phyloP scores from a whole-genome alignment of 129 eudicot genomes.

The Sambucus nigra region DNA sequence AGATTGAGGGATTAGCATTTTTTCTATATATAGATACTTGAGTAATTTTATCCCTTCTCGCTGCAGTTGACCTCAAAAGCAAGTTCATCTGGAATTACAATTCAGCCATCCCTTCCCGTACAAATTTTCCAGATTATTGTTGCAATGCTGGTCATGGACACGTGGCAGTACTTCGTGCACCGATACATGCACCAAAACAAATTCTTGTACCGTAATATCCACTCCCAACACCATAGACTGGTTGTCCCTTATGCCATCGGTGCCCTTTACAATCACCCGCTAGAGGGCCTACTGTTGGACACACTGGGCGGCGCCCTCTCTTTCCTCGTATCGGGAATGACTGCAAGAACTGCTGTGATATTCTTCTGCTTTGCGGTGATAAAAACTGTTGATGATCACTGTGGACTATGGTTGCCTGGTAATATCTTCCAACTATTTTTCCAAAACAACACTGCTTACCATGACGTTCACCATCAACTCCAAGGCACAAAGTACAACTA shows the following conservation, averaged over 20 bases:
- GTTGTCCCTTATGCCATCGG: conserved; percentile 80
- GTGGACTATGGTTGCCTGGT: conserved; percentile 77
- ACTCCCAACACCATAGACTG: conserved; percentile 68
- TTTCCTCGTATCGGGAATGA: conserved; percentile 71
- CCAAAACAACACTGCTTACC: conserved; percentile 72
- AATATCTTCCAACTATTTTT: conserved; percentile 55
- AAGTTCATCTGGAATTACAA: conserved; percentile 25
- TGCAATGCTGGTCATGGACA: conserved; percentile 75
- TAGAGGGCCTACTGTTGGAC: conserved; percentile 67
- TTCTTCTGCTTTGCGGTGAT: conserved; percentile 74
- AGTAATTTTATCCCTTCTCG: not conserved
- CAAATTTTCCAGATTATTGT: conserved; percentile 40
- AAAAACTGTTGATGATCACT: conserved; percentile 75
- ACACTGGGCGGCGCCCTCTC: conserved; percentile 79
- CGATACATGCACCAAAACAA: conserved; percentile 87
- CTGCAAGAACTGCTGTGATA: conserved; percentile 60
- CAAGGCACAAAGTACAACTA: conserved; percentile 70
- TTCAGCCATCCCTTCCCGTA: conserved; percentile 36
- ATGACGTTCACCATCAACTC: conserved; percentile 83
- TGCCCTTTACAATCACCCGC: conserved; percentile 71
- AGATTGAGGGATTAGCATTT: too few species aligned
- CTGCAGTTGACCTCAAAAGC: conserved; percentile 46
- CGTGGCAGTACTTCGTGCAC: conserved; percentile 83
- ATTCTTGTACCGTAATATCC: conserved; percentile 64
- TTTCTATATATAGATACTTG: too few species aligned